Evolutionary conservation across 768 basidiomycete genomes (phyloP).

Genomic region (Boletus sp.): DNA sequence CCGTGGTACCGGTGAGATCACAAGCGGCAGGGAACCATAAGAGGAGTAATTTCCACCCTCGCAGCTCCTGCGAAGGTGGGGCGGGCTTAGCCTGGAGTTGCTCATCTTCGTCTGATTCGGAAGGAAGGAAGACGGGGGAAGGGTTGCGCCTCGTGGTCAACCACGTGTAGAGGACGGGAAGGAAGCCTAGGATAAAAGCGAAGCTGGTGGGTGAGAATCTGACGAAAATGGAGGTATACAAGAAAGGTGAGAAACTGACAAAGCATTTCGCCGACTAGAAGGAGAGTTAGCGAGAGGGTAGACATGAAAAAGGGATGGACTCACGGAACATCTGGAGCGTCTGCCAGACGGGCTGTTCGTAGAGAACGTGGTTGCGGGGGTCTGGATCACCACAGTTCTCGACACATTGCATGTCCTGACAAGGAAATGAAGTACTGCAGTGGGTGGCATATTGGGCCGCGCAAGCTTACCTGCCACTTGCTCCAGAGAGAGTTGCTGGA

Average conservation of each 20-base stretch:
- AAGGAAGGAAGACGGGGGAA: constrained; percentile 54
- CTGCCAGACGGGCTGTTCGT: constrained; percentile 95
- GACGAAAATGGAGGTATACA: constrained; percentile 12
- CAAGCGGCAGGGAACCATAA: constrained; percentile 88
- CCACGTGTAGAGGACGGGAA: constrained; percentile 78
- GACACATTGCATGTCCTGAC: constrained; percentile 96
- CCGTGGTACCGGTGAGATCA: constrained; percentile 90
- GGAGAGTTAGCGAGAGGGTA: constrained; percentile 35
- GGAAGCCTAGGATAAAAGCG: constrained; percentile 58
- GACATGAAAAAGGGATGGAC: constrained; percentile 32
- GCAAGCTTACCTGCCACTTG: constrained; percentile 69
- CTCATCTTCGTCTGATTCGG: constrained; percentile 47
- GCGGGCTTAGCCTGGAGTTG: constrained; percentile 33
- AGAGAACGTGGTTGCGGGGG: constrained; percentile 62
- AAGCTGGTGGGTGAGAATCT: constrained; percentile 14
- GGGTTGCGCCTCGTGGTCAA: constrained; percentile 45
- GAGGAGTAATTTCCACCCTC: constrained; percentile 69
- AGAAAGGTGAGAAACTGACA: constrained; percentile 51
- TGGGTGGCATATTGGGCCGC: no score
- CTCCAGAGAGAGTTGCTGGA: constrained; percentile 79
- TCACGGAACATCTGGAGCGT: constrained; percentile 86
- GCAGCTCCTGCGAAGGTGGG: constrained; percentile 42
- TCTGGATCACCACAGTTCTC: constrained; percentile 80
- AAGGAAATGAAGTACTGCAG: constrained; percentile 1
- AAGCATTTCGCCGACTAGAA: constrained; percentile 88